Base-by-base conservation (phyloP, 164 flowering plant species). In the Macadamia integrifolia region DNA sequence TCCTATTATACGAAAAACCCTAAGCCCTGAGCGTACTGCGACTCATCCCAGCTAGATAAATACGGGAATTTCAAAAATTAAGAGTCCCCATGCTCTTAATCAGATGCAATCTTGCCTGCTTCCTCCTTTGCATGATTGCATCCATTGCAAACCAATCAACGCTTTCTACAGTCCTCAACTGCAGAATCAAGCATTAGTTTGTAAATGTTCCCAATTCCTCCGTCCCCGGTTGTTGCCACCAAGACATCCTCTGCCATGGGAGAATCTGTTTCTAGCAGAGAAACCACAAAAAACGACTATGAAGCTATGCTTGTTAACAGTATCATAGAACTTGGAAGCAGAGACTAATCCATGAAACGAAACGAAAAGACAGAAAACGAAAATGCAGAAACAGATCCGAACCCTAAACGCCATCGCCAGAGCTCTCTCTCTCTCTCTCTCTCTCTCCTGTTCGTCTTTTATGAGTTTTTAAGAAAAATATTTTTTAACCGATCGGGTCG, bases 301-400 rank as follows among this genome's bases (percentile, higher is more conserved):
- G 82, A 92, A 90, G 10, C 79, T 67, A 64, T 88, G 82, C 71
- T 87, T 89, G 71, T 69, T 60, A 64, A 90, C 77, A 11, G 80
- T 77, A 3, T 90, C 95, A 28, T 84, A 48, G 84, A 92, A 90
- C 77, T 92, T 92, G 44, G 92, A 76, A 66, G 78, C 75, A 74
- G 40, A 92, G 74, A n/a, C 93, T 73, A 31, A 58, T 1, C 42
- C 57, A 44, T 66, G 46, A 46, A 55, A 76, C 9, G 70, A 65
- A 29, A 72, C 58, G 35, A 77, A 23, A 6, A 78, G 60, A 23
- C 55, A 18, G 9, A 75, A 58, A 66, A 64, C 58, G 1, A 79
- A 28, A 1, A 78, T 15, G 6, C 59, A 59, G n/a, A 71, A 72
- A 58, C 76, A 70, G 66, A 75, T 64, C 75, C 77, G 67, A 76